Percentiles rank a stretch among this genome's conserved stretches.
phyloP scores from a whole-genome alignment of 306 rosid genomes.

The Lathyrus tuberosus region DNA sequence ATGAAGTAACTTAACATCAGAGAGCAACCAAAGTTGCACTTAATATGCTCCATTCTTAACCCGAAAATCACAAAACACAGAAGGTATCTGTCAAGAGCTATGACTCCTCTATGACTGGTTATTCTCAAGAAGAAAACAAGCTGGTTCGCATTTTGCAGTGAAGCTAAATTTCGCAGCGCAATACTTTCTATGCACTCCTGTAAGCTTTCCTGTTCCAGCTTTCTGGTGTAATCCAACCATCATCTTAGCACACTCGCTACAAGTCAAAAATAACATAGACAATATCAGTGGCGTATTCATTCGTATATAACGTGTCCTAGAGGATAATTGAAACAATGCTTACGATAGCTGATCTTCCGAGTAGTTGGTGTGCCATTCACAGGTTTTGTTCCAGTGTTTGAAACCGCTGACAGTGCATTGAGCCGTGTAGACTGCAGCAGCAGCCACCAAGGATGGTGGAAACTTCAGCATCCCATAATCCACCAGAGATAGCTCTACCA shows the following conservation, averaged over 20 bases:
- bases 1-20: slow-evolving; percentile 4
- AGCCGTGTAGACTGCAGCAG: slow-evolving; percentile 80
- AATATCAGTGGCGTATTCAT: not conserved
- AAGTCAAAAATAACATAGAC: not conserved
- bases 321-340: slow-evolving; percentile 14
- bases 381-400: slow-evolving; percentile 78
- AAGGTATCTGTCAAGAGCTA: not conserved
- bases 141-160: slow-evolving; percentile 67
- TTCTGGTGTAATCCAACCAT: slow-evolving; percentile 79
- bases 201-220: slow-evolving; percentile 78
- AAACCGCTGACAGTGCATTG: slow-evolving; percentile 66
- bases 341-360: slow-evolving; percentile 77
- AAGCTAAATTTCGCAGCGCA: slow-evolving; percentile 61
- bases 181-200: slow-evolving; percentile 82
- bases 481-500: slow-evolving; percentile 89
- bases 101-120: not conserved
- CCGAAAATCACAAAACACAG: not conserved
- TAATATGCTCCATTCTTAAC: not conserved
- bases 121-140: slow-evolving; percentile 68
- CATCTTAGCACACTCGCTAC: slow-evolving; percentile 75
- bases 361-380: slow-evolving; percentile 85
- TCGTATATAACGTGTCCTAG: not conserved
- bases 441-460: slow-evolving; percentile 82
- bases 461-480: slow-evolving; percentile 87
- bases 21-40: slow-evolving; percentile 29